Evolutionary conservation across 202 grass and related monocot species (phyloP).

Genomic region (Cymbopogon flexuosus): DNA sequence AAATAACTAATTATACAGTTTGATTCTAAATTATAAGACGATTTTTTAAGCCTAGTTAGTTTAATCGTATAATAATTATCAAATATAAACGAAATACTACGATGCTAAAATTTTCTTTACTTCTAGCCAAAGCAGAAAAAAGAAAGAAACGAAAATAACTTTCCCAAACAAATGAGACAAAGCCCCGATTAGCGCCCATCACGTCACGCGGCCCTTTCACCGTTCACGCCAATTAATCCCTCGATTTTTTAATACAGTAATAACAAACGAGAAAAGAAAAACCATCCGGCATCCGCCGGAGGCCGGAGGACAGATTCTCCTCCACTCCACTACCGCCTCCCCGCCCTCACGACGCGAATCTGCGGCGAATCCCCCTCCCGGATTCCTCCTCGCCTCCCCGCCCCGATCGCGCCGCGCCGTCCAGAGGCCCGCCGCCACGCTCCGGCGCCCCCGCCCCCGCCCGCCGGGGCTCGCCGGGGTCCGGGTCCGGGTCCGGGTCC

Average conservation of each 20-base stretch:
- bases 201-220: background rate
- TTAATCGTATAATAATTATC: too few relatives aligned
- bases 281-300: background rate
- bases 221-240: too few relatives aligned
- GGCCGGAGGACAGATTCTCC: constrained; percentile 9
- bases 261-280: too few relatives aligned
- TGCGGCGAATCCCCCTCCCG: background rate
- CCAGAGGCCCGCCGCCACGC: background rate
- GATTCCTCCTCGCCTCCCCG: background rate
- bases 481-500: too few relatives aligned
- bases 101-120: too few relatives aligned
- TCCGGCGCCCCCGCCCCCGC: background rate
- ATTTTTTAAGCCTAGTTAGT: too few relatives aligned
- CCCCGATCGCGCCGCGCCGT: constrained; percentile 1
- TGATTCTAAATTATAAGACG: too few relatives aligned
- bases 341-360: background rate
- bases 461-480: constrained; percentile 18
- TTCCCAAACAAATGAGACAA: background rate
- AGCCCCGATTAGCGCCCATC: background rate
- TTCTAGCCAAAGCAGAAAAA: too few relatives aligned
- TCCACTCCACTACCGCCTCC: background rate
- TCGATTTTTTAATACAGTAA: too few relatives aligned
- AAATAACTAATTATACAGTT: too few relatives aligned
- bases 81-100: too few relatives aligned
- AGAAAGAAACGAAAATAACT: background rate